Evolutionary conservation across 2,329 filamentous ascomycete species (phyloP), one percentile per base, ranked within the genome.

Genomic region (Monosporascus ibericus): DNA sequence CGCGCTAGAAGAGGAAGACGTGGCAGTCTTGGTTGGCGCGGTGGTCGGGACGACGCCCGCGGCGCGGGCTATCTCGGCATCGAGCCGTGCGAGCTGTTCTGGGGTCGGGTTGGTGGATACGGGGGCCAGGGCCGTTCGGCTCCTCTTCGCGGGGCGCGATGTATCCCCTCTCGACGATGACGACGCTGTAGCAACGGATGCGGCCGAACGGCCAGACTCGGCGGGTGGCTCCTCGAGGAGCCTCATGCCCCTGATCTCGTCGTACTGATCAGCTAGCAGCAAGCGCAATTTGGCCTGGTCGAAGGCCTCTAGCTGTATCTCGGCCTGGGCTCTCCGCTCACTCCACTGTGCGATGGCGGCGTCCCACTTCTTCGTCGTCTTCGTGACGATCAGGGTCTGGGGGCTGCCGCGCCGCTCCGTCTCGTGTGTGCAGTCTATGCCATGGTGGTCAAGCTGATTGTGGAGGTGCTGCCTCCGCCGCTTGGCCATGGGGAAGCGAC

Each of bases 331-430:
- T 15, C 50, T 44, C 6, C 54, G 54, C 36, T 44, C 20, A 7
- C 18, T 20, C 55, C 58, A 59, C 15, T 44, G 9, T 2, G 46
- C 36, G 27, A 50, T 3, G 3, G 18, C 24, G 7, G 6, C 18
- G 1, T 48, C 39, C 22, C 15, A 11, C 5, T 48, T 24, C 24
- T 11, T 46, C 22, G 18, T 39, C 44, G 52, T 54, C 59, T 66
- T 68, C 27, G 55, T 62, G n/a, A 68, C 59, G 3, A 65, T 57
- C 6, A 67, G 18, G n/a, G 58, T 60, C 11, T 57, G 37, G 20
- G 44, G 50, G 1, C 4, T 44, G 22, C 48, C 46, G 2, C 11
- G 17, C 7, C 56, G 53, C 1, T 53, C 49, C 11, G 58, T 65
- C 22, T 34, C 9, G n/a, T 63, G 56, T 0, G 49, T 57, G 48